A percentile compares a stretch with the other conserved stretches of the same genome.
Evolutionary conservation across 768 basidiomycete species (phyloP).

Genomic region (Trametes punicea): DNA sequence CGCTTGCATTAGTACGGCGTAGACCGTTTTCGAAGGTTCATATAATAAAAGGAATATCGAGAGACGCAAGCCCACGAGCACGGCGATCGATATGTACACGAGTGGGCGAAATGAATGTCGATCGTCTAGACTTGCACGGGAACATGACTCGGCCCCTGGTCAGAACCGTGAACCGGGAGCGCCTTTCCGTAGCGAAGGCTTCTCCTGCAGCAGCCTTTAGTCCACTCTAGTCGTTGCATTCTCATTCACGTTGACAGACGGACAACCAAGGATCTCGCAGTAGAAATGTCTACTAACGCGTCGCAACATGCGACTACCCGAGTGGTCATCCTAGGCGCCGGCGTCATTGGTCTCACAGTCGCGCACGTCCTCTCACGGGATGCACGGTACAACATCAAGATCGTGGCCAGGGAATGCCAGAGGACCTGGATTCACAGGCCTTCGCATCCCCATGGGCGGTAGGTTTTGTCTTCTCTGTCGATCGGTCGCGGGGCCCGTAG

Average conservation of each 20-base stretch:
- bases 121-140: neutral
- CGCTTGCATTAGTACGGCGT: no score
- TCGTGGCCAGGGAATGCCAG: constrained; percentile 40
- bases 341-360: constrained; percentile 43
- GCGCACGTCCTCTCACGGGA: constrained; percentile 35
- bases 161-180: neutral
- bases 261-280: neutral
- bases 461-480: constrained; percentile 13
- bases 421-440: constrained; percentile 39
- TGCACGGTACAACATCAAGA: constrained; percentile 30
- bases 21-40: neutral
- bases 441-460: constrained; percentile 54
- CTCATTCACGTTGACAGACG: neutral
- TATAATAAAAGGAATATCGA: neutral
- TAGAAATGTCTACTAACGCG: neutral
- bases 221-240: neutral
- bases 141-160: constrained; percentile 1
- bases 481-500: neutral
- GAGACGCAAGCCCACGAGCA: no score
- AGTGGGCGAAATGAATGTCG: neutral
- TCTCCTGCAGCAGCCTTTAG: neutral
- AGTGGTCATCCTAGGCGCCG: constrained; percentile 40
- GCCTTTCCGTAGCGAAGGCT: neutral
- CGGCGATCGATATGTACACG: no score
- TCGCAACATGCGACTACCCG: neutral